These are phyloP conservation scores for Ophiostoma montium DNA, from an alignment of 2,329 filamentous ascomycete species.

Conservation along the genomic window DNA sequence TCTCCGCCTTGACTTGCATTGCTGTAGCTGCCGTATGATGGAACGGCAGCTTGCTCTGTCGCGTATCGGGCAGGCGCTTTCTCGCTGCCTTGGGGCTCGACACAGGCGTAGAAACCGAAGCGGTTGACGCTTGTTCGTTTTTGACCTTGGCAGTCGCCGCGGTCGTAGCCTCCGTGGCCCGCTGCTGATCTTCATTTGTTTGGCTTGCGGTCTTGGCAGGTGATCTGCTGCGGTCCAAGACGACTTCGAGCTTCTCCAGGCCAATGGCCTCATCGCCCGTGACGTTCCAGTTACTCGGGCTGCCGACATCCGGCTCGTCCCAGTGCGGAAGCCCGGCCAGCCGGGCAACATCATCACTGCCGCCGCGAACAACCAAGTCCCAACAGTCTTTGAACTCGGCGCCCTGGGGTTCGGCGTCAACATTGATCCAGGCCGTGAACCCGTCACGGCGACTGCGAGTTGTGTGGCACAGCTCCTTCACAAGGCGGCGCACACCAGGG, in stretches of 20 bases:
- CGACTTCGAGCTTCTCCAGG: slow-evolving; percentile 27
- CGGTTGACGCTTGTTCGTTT: slow-evolving; percentile 17
- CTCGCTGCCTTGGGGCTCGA: slow-evolving; percentile 37
- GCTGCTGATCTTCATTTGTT: slow-evolving; percentile 12
- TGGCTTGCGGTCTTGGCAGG: neutral
- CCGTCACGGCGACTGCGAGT: slow-evolving; percentile 74
- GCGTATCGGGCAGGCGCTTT: slow-evolving; percentile 26
- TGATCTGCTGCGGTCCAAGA: slow-evolving; percentile 22
- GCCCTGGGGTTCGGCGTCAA: slow-evolving; percentile 67
- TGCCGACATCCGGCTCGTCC: slow-evolving; percentile 40
- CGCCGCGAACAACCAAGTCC: slow-evolving; percentile 78
- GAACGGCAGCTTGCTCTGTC: slow-evolving; percentile 39
- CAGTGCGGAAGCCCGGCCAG: slow-evolving; percentile 50
- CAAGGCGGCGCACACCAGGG: slow-evolving; percentile 77
- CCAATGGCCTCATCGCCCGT: slow-evolving; percentile 28
- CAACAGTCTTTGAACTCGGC: slow-evolving; percentile 84
- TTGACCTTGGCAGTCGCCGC: neutral
- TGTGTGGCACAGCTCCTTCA: slow-evolving; percentile 77
- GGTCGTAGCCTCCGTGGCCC: neutral
- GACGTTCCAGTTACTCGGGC: slow-evolving; percentile 23
- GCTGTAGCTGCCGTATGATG: slow-evolving; percentile 7
- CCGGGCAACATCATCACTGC: slow-evolving; percentile 75
- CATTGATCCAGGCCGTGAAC: slow-evolving; percentile 88
- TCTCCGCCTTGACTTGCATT: neutral
- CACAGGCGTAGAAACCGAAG: slow-evolving; percentile 41